These are phyloP conservation scores for Leptoxyphium fumago DNA, from an alignment of 2,329 filamentous ascomycete genomes.

Conservation along the genomic window DNA sequence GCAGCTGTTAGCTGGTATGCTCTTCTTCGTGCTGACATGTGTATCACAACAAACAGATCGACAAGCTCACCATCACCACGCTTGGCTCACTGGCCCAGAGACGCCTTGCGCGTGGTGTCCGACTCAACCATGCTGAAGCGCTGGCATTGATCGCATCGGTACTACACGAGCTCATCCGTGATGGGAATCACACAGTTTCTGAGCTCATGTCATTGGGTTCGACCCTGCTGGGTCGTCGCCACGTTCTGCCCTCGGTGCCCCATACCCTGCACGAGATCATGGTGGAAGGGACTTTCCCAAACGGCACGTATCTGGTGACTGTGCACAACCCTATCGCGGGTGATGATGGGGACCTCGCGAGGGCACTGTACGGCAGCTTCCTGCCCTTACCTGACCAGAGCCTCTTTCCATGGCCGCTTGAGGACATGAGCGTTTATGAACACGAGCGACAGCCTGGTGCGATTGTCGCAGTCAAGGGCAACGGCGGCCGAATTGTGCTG, in stretches of 20 bases:
- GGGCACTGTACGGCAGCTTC: conserved; percentile 82
- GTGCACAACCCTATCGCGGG: conserved; percentile 79
- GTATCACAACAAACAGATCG: conserved; percentile 45
- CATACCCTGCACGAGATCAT: conserved; percentile 70
- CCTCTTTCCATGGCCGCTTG: conserved; percentile 40
- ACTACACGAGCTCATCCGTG: conserved; percentile 90
- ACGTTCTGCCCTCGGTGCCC: conserved; percentile 73
- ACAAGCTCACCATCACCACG: conserved; percentile 90
- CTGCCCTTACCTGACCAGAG: conserved; percentile 57
- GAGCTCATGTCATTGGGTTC: conserved; percentile 87
- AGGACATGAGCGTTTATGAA: conserved; percentile 50
- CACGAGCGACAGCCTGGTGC: conserved; percentile 59
- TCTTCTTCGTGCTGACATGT: too few relatives aligned
- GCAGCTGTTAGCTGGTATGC: conserved; percentile 1
- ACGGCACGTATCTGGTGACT: conserved; percentile 85
- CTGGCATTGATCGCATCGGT: conserved; percentile 72
- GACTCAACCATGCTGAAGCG: conserved; percentile 81
- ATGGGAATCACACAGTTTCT: conserved; percentile 83
- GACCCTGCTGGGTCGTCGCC: conserved; percentile 83
- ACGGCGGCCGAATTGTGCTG: conserved; percentile 47
- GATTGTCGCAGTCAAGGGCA: conserved; percentile 54
- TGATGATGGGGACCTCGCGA: conserved; percentile 74
- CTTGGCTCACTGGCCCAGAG: conserved; percentile 76
- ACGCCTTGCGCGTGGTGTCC: conserved; percentile 73
- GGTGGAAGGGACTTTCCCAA: conserved; percentile 86